phyloP scores from a whole-genome alignment of 768 basidiomycete species.

The Boletus subparvulus region DNA sequence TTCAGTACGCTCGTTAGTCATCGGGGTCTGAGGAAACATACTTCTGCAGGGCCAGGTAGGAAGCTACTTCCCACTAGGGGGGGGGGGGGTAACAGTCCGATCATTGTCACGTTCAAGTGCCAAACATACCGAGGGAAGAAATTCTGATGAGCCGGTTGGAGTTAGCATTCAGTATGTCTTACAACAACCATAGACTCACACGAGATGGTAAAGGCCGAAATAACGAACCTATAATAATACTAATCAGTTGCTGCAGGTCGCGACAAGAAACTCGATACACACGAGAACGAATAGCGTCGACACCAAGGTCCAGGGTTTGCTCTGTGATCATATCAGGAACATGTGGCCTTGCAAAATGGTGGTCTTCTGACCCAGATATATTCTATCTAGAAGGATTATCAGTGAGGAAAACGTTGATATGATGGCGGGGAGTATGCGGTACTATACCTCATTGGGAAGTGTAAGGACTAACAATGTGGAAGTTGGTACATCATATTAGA shows the following conservation, averaged over 20 bases:
- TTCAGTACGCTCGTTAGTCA: not conserved
- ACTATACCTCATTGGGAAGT: conserved; percentile 7
- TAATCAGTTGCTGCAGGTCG: too few species aligned
- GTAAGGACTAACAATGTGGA: conserved; percentile 5
- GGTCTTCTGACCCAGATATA: not conserved
- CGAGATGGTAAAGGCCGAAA: too few species aligned
- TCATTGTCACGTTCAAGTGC: too few species aligned
- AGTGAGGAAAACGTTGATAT: not conserved
- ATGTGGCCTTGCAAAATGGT: not conserved
- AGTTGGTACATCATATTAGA: not conserved
- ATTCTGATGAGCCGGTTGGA: too few species aligned
- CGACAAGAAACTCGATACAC: too few species aligned
- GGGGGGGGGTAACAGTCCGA: not conserved
- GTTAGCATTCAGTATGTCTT: too few species aligned
- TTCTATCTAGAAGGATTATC: not conserved
- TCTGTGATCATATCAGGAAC: not conserved
- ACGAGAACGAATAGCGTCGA: conserved; percentile 8
- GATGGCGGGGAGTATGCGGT: not conserved
- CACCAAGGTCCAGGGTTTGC: not conserved
- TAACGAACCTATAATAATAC: too few species aligned
- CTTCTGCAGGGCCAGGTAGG: conserved; percentile 3
- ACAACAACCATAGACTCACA: too few species aligned
- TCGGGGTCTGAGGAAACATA: not conserved
- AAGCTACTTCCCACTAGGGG: conserved; percentile 11
- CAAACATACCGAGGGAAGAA: too few species aligned